Percentiles rank a stretch among this genome's conserved stretches.
Evolutionary conservation across 2,329 filamentous ascomycete species (phyloP).

Genomic region (Sphaceloma murrayae): DNA sequence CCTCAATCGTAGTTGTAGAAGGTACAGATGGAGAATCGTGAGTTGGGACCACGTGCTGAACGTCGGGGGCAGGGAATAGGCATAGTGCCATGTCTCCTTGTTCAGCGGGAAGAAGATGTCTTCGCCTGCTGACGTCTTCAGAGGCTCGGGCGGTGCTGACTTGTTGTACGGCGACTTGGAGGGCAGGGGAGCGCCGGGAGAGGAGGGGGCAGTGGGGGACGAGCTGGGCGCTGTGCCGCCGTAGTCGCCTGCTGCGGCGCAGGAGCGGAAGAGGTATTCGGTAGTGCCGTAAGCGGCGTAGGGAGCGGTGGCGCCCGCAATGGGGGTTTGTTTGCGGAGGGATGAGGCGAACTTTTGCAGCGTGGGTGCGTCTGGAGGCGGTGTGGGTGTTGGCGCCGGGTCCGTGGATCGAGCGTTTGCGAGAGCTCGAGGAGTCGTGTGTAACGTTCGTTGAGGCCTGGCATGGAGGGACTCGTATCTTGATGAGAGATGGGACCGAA

Average conservation of each 20-base stretch:
- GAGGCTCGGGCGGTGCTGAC: conserved; percentile 56
- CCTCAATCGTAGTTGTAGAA: conserved; percentile 73
- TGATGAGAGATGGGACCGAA: conserved; percentile 16
- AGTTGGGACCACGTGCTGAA: conserved; percentile 96
- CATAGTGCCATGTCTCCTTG: conserved; percentile 10
- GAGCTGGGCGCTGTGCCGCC: conserved; percentile 23
- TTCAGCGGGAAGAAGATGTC: conserved; percentile 56
- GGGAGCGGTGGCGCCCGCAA: conserved; percentile 43
- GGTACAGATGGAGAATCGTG: conserved; percentile 92
- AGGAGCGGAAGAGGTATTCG: conserved; percentile 67
- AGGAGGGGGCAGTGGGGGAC: neutral
- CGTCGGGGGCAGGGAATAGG: conserved; percentile 55
- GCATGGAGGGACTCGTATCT: neutral
- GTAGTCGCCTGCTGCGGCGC: conserved; percentile 65
- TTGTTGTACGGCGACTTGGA: conserved; percentile 13
- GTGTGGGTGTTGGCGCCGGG: neutral
- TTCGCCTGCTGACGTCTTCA: conserved; percentile 66
- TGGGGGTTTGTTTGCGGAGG: conserved; percentile 19
- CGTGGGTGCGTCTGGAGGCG: conserved; percentile 7
- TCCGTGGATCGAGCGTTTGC: conserved; percentile 1
- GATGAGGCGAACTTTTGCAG: conserved; percentile 19
- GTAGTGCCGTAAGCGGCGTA: conserved; percentile 76
- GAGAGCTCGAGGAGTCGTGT: neutral
- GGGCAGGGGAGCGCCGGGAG: conserved; percentile 1
- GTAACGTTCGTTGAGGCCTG: neutral